Base-by-base conservation (phyloP, 2,329 filamentous ascomycete species). In the Alternaria postmessia region DNA sequence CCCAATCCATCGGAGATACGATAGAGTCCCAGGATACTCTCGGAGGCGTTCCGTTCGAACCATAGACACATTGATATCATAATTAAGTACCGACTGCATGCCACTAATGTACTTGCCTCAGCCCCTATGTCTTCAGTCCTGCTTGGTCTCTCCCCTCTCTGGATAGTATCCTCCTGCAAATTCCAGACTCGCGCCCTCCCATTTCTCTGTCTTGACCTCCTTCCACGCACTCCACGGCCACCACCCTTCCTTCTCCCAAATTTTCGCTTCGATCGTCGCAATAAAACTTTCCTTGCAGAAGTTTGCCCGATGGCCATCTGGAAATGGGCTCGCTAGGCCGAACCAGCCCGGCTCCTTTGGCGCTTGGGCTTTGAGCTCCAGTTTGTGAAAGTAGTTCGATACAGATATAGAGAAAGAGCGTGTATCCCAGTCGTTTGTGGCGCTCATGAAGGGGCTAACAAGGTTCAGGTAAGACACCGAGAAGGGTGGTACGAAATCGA, bases 111-210 rank as follows among this genome's bases (percentile, higher is more conserved):
- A 24, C 46, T n/a, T 26, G 8, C 20, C 7, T 42, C 5, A 14
- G n/a, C 46, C 22, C 30, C 9, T 49, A 8, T 24, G 7, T 30
- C 47, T 42, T 52, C n/a, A 66, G 6, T 66, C 62, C 47, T 79
- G 69, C 51, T 75, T 76, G 24, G 75, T 73, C 55, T 79, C 64
- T 3, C 81, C 81, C 42, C 77, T 75, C 28, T 75, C 77, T 7
- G 78, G 77, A 71, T 82, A 84, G 64, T 82, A 84, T 1, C 69
- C 80, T 0, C 81, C 83, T 0, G 82, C 83, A 75, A 84, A 85
- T 61, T 85, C 83, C 57, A 85, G 58, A 70, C 81, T 82, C 26
- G 75, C 80, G 11, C 73, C 69, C 48, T 81, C 76, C 62, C 83
- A 84, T 42, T 54, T 67, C 48, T 81, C 80, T 59, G 72, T 75